These are phyloP conservation scores for Exobasidium rhododendri DNA, from an alignment of 1,284 basidiomycete genomes.

Conservation along the genomic window DNA sequence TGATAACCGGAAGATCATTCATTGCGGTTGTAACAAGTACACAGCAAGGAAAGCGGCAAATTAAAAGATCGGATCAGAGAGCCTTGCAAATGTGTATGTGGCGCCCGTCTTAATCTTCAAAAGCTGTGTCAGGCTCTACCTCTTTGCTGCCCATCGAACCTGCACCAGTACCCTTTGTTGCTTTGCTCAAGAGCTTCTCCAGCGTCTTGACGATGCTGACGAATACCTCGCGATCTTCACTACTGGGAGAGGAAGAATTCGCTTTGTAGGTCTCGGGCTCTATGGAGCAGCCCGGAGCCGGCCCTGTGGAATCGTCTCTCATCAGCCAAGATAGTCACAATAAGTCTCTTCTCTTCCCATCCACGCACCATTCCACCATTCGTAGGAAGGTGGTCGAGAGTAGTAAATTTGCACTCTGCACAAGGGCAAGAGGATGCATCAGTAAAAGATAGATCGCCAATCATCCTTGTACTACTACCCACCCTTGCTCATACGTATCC, in stretches of 20 bases:
- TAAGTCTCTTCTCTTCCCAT: no score
- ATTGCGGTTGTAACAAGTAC: not conserved
- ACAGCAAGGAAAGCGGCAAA: not conserved
- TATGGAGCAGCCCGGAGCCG: not conserved
- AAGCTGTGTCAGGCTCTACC: not conserved
- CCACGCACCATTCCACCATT: constrained; percentile 2
- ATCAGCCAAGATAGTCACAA: no score
- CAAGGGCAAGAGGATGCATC: not conserved
- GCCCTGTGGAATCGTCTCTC: not conserved
- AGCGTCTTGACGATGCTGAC: not conserved
- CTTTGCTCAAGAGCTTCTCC: not conserved
- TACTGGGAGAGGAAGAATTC: not conserved
- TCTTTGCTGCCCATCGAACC: not conserved
- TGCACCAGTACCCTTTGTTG: not conserved
- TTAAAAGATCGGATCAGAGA: no score
- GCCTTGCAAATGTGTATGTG: not conserved
- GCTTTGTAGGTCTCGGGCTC: not conserved
- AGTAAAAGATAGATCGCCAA: not conserved
- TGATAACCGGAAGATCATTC: not conserved
- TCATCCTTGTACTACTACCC: no score
- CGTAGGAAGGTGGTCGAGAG: not conserved
- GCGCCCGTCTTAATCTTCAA: not conserved
- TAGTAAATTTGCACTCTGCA: constrained; percentile 2
- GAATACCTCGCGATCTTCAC: not conserved
- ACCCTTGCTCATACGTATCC: constrained; percentile 1